Percentiles rank a stretch among this genome's conserved stretches.
Evolutionary conservation across 495 filamentous ascomycete genomes (phyloP).

Genomic region (Amphirosellinia nigrospora): DNA sequence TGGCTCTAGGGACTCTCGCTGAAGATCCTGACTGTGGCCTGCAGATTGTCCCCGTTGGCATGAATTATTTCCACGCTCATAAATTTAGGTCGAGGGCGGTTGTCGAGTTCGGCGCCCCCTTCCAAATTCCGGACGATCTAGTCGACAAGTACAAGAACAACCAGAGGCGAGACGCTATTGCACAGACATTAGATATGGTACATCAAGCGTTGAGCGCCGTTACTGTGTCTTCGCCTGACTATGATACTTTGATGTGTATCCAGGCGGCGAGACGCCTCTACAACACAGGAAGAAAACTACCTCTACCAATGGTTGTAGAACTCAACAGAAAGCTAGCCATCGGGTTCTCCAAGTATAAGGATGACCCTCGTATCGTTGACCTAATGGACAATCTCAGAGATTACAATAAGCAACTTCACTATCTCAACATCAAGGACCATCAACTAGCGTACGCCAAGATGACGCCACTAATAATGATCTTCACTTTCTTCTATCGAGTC

Average conservation of each 20-base stretch:
- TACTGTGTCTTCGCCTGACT: constrained; percentile 92
- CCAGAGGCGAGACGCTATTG: constrained; percentile 83
- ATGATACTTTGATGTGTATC: constrained; percentile 97
- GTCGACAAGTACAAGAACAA: constrained; percentile 85
- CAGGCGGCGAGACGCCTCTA: constrained; percentile 95
- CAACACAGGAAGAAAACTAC: constrained; percentile 93
- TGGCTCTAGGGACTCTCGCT: constrained; percentile 94
- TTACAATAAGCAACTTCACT: constrained; percentile 89
- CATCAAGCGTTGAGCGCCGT: constrained; percentile 85
- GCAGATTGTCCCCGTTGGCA: constrained; percentile 98
- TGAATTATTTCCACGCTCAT: constrained; percentile 99
- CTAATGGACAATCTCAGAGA: constrained; percentile 78
- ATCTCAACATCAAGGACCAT: constrained; percentile 88
- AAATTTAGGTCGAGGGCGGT: constrained; percentile 98
- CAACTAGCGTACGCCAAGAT: constrained; percentile 93
- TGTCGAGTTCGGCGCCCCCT: constrained; percentile 89
- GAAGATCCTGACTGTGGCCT: constrained; percentile 87
- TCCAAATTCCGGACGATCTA: constrained; percentile 80
- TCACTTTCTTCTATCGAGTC: constrained; percentile 79
- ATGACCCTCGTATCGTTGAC: constrained; percentile 82
- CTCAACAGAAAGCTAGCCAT: constrained; percentile 92
- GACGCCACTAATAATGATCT: constrained; percentile 73
- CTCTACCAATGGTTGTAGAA: constrained; percentile 92
- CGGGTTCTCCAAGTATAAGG: constrained; percentile 91
- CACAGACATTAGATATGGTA: constrained; percentile 80